These are phyloP conservation scores for Triticum turgidum DNA, from an alignment of 176 grass and related monocot genomes.

Conservation along the genomic window DNA sequence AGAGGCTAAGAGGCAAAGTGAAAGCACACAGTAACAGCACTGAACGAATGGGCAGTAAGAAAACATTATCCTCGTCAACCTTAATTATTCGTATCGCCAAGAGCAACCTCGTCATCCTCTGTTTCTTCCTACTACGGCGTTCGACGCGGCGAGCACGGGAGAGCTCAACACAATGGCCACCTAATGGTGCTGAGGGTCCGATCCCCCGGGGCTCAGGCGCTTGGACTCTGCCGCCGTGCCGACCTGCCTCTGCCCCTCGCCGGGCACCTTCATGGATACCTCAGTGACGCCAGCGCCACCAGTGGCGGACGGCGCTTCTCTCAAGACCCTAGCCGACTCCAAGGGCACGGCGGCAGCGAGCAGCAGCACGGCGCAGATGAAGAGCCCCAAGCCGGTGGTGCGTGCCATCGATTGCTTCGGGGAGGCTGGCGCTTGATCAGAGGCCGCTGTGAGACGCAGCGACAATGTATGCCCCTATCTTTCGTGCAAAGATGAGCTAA, in stretches of 20 bases:
- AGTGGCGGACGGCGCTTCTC: not conserved
- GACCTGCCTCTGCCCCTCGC: not conserved
- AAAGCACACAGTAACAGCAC: not conserved
- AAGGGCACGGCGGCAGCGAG: constrained; percentile 19
- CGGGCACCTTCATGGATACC: constrained; percentile 6
- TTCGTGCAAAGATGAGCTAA: not conserved
- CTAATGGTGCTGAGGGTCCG: constrained; percentile 79
- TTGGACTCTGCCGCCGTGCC: constrained; percentile 39
- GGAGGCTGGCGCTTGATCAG: not conserved
- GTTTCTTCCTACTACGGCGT: not conserved
- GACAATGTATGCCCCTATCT: constrained; percentile 10
- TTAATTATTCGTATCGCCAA: not conserved
- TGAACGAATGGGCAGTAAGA: not conserved
- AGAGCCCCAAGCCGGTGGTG: not conserved
- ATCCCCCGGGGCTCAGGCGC: constrained; percentile 68
- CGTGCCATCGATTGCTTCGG: constrained; percentile 37
- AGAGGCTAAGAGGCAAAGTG: not conserved
- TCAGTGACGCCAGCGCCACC: not conserved
- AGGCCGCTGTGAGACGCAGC: not conserved
- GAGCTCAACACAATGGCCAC: not conserved
- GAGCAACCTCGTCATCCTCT: not conserved
- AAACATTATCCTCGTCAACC: not conserved
- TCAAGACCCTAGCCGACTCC: constrained; percentile 39
- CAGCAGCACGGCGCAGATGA: constrained; percentile 45
- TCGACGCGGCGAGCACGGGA: not conserved